Percentiles rank a stretch among this genome's conserved stretches.
Evolutionary conservation across 805 yeast species (phyloP).

Genomic region (Myxozyma lipomycoides): DNA sequence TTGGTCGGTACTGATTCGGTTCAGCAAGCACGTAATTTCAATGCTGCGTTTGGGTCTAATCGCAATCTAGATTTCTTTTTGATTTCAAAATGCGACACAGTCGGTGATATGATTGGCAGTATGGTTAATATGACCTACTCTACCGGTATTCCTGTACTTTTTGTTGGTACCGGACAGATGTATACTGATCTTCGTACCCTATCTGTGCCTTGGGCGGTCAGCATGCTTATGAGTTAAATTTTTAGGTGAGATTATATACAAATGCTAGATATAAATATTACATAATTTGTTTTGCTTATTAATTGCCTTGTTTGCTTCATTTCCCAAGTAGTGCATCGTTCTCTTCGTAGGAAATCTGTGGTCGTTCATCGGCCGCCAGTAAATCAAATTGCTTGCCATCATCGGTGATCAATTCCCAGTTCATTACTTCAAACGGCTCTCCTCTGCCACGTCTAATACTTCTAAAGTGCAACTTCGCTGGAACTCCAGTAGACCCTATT

Average conservation of each 20-base stretch:
- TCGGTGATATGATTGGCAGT: constrained; percentile 92
- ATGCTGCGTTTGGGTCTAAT: constrained; percentile 82
- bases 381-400: constrained; percentile 38
- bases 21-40: constrained; percentile 88
- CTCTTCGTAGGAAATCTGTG: constrained; percentile 1
- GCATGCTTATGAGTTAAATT: constrained; percentile 55
- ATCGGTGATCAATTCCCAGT: constrained; percentile 58
- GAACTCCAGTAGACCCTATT: constrained; percentile 54
- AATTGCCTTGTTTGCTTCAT: background rate
- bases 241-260: background rate
- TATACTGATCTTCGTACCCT: constrained; percentile 89
- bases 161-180: constrained; percentile 96
- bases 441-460: constrained; percentile 64
- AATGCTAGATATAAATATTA: background rate
- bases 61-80: constrained; percentile 84
- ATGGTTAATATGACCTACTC: constrained; percentile 98
- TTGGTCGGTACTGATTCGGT: constrained; percentile 96
- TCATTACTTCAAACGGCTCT: constrained; percentile 55
- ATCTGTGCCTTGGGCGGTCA: constrained; percentile 90
- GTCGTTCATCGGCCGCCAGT: constrained; percentile 43
- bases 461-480: constrained; percentile 54
- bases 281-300: background rate
- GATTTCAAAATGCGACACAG: constrained; percentile 93
- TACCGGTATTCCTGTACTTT: constrained; percentile 89
- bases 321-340: constrained; percentile 3